A percentile compares a stretch with the other conserved stretches of the same genome.
Evolutionary conservation across 768 basidiomycete species (phyloP).

Genomic region (Boletus sensibilis): DNA sequence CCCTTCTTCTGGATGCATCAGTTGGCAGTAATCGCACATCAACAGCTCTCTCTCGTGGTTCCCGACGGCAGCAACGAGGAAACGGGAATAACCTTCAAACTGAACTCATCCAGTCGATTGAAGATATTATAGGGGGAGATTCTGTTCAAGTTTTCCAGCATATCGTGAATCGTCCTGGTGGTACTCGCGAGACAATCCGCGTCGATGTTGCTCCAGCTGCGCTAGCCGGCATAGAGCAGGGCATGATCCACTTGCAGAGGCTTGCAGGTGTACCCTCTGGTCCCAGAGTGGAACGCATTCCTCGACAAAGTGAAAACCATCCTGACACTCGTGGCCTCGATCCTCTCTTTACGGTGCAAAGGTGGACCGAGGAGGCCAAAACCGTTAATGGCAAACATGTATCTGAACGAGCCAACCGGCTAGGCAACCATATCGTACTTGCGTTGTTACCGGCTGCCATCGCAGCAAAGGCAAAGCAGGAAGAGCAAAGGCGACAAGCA

Average conservation of each 20-base stretch:
- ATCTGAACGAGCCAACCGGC: slow-evolving; percentile 59
- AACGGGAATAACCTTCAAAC: slow-evolving; percentile 45
- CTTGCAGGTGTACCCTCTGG: slow-evolving; percentile 48
- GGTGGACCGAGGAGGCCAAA: slow-evolving; percentile 89
- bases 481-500: slow-evolving; percentile 40
- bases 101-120: slow-evolving; percentile 73
- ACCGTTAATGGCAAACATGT: slow-evolving; percentile 76
- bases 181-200: slow-evolving; percentile 64
- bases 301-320: slow-evolving; percentile 49
- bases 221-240: slow-evolving; percentile 59
- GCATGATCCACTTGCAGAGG: slow-evolving; percentile 47
- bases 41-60: slow-evolving; percentile 43
- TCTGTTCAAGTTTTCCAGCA: slow-evolving; percentile 84
- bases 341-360: slow-evolving; percentile 76
- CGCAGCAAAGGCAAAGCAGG: slow-evolving; percentile 48
- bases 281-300: slow-evolving; percentile 58
- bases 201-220: slow-evolving; percentile 72
- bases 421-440: slow-evolving; percentile 70
- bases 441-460: slow-evolving; percentile 79
- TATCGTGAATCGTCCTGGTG: slow-evolving; percentile 62
- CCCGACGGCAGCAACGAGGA: slow-evolving; percentile 58
- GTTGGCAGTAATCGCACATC: slow-evolving; percentile 43
- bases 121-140: slow-evolving; percentile 77
- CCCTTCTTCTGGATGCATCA: slow-evolving; percentile 70
- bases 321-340: slow-evolving; percentile 52